These are phyloP conservation scores for Elsinoe necatrix DNA, from an alignment of 2,329 filamentous ascomycete species.

Conservation along the genomic window DNA sequence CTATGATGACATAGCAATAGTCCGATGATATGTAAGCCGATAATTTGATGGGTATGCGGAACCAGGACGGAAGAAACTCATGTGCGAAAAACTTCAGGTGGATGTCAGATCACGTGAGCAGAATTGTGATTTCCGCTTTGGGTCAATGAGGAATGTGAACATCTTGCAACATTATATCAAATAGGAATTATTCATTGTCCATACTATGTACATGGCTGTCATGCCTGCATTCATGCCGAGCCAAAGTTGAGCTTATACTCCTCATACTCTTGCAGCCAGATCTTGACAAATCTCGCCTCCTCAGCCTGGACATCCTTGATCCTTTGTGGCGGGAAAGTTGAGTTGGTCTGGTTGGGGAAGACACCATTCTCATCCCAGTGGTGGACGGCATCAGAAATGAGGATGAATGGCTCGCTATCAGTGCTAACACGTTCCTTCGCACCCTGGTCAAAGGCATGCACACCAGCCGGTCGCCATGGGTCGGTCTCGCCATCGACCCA, in stretches of 20 bases:
- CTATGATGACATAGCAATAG: no score
- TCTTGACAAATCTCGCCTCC: constrained; percentile 54
- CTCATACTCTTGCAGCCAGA: constrained; percentile 58
- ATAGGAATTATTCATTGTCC: background rate
- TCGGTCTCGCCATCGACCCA: constrained; percentile 70
- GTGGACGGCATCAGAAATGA: constrained; percentile 68
- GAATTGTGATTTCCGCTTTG: background rate
- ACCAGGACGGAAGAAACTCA: no score
- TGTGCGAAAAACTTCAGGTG: background rate
- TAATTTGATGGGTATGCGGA: no score
- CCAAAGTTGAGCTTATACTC: constrained; percentile 14
- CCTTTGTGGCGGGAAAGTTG: constrained; percentile 49
- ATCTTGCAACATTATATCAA: background rate
- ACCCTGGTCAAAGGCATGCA: constrained; percentile 52
- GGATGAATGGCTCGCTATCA: constrained; percentile 57
- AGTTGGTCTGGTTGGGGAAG: constrained; percentile 53
- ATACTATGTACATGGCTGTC: background rate
- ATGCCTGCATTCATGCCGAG: background rate
- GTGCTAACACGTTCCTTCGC: constrained; percentile 52
- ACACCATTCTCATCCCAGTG: constrained; percentile 71
- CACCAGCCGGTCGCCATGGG: constrained; percentile 68
- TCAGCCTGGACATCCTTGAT: constrained; percentile 52
- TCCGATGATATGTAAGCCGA: no score
- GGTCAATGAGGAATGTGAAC: background rate
- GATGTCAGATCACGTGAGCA: background rate